A percentile compares a stretch with the other conserved stretches of the same genome.
phyloP scores from a whole-genome alignment of 1,139 yeast genomes.

The Scheffersomyces titani region DNA sequence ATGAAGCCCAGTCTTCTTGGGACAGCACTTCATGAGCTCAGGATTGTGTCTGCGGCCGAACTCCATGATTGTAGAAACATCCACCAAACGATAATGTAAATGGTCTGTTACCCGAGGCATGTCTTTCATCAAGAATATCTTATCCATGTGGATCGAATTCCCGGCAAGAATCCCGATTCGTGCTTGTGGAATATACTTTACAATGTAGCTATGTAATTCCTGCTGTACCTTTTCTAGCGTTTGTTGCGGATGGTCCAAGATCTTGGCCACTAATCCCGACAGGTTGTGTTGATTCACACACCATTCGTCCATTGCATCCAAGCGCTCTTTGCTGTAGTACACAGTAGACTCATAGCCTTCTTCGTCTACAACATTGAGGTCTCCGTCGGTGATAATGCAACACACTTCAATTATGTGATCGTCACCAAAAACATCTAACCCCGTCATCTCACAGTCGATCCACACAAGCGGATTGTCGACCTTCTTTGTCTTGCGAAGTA shows the following conservation, averaged over 20 bases:
- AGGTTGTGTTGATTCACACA: conserved; percentile 75
- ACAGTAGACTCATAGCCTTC: conserved; percentile 80
- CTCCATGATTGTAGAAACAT: conserved; percentile 84
- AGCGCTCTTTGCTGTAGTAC: conserved; percentile 61
- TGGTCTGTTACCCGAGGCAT: conserved; percentile 75
- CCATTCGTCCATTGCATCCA: conserved; percentile 85
- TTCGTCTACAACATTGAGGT: conserved; percentile 66
- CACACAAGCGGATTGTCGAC: conserved; percentile 60
- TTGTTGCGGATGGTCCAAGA: conserved; percentile 53
- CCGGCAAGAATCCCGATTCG: conserved; percentile 79
- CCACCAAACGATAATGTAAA: conserved; percentile 82
- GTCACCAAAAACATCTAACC: conserved; percentile 71
- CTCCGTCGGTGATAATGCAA: conserved; percentile 83
- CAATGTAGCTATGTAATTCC: conserved; percentile 64
- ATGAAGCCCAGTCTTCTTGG: conserved; percentile 68
- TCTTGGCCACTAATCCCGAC: conserved; percentile 77
- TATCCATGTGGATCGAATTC: conserved; percentile 89
- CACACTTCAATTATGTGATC: conserved; percentile 85
- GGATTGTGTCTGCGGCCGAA: conserved; percentile 79
- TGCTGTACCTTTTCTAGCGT: conserved; percentile 60
- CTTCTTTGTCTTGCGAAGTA: not conserved
- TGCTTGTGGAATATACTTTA: conserved; percentile 52
- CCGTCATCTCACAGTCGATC: conserved; percentile 92
- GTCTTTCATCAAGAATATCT: conserved; percentile 79
- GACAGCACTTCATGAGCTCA: conserved; percentile 52